phyloP scores from a whole-genome alignment of 805 yeast species.

The Yarrowia phangngaensis region DNA sequence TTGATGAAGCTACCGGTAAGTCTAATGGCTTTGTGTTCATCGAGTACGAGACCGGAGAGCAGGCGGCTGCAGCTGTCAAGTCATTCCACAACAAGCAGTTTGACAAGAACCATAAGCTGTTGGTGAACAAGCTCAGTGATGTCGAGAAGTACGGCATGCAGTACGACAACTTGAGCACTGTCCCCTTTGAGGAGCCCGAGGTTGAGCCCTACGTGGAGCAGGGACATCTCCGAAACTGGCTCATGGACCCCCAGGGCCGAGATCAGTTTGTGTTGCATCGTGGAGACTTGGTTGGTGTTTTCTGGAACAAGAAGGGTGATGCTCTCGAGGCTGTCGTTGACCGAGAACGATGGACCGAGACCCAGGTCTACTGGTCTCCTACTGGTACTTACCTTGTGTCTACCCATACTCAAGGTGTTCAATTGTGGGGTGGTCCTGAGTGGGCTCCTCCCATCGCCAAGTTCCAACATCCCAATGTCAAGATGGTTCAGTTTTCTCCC shows the following conservation, averaged over 20 bases:
- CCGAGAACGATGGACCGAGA: slow-evolving; percentile 80
- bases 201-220: slow-evolving; percentile 68
- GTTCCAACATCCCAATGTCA: slow-evolving; percentile 82
- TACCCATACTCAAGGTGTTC: slow-evolving; percentile 90
- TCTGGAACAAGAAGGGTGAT: slow-evolving; percentile 74
- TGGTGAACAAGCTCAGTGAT: slow-evolving; percentile 77
- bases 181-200: slow-evolving; percentile 62
- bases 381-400: slow-evolving; percentile 85
- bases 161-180: slow-evolving; percentile 48
- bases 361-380: slow-evolving; percentile 87
- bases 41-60: slow-evolving; percentile 63
- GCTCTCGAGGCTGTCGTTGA: slow-evolving; percentile 74
- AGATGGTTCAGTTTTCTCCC: slow-evolving; percentile 88
- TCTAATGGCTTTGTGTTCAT: slow-evolving; percentile 81
- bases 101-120: slow-evolving; percentile 87
- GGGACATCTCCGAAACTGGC: slow-evolving; percentile 86
- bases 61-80: slow-evolving; percentile 75
- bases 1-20: slow-evolving; percentile 54
- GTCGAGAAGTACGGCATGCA: slow-evolving; percentile 74
- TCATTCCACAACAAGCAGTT: slow-evolving; percentile 82
- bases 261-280: slow-evolving; percentile 84
- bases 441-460: slow-evolving; percentile 40
- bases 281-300: slow-evolving; percentile 75
- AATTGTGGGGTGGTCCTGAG: slow-evolving; percentile 82
- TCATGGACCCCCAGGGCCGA: slow-evolving; percentile 80